These are phyloP conservation scores for Boechera stricta DNA, from an alignment of 345 rosid genomes.

Conservation along the genomic window DNA sequence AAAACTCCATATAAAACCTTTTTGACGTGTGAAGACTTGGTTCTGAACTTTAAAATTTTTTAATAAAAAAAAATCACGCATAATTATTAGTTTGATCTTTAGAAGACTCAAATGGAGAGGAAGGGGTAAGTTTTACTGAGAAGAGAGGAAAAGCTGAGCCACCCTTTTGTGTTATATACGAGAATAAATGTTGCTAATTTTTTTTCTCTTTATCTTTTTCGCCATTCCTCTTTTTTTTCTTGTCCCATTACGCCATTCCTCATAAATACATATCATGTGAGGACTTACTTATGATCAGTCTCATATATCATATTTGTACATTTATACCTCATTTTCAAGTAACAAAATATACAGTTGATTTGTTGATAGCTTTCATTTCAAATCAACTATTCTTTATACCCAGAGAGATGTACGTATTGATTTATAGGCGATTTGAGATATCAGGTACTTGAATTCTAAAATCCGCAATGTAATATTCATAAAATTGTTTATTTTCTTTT, in stretches of 20 bases:
- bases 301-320: conserved; percentile 29
- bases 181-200: conserved; percentile 41
- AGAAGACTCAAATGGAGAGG: conserved; percentile 28
- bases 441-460: not conserved
- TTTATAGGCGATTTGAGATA: conserved; percentile 11
- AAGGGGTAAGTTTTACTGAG: conserved; percentile 30
- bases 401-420: conserved; percentile 2
- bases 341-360: conserved; percentile 33
- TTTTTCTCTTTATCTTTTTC: conserved; percentile 7
- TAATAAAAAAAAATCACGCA: not conserved
- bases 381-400: conserved; percentile 11
- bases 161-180: conserved; percentile 45
- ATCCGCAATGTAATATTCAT: not conserved
- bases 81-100: conserved; percentile 17
- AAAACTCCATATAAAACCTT: not conserved
- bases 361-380: conserved; percentile 33
- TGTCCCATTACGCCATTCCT: conserved; percentile 31
- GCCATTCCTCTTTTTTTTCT: conserved; percentile 22
- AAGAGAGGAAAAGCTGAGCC: conserved; percentile 43
- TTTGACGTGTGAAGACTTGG: not conserved
- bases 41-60: not conserved
- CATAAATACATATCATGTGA: conserved; percentile 40
- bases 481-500: not conserved
- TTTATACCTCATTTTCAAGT: conserved; percentile 11
- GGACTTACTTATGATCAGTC: conserved; percentile 42